Evolutionary conservation across 2,329 filamentous ascomycete species (phyloP).

Genomic region (Sarocladium brachiariae): DNA sequence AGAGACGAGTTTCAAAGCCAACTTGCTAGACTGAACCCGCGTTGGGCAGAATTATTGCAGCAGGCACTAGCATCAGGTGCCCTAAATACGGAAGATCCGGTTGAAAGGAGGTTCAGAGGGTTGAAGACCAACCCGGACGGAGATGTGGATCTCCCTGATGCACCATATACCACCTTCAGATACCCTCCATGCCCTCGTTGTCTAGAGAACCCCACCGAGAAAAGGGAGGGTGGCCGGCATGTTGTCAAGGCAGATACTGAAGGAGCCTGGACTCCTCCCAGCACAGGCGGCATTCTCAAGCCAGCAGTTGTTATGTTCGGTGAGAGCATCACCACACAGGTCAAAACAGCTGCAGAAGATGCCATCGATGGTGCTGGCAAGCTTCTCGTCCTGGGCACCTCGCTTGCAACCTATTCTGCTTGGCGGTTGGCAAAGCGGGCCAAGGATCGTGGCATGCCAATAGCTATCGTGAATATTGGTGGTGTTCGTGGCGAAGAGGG

Average conservation of each 20-base stretch:
- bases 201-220: constrained; percentile 52
- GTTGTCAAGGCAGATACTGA: constrained; percentile 67
- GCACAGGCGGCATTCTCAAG: constrained; percentile 75
- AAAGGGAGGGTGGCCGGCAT: constrained; percentile 46
- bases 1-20: constrained; percentile 69
- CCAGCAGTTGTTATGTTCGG: constrained; percentile 96
- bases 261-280: constrained; percentile 65
- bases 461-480: constrained; percentile 84
- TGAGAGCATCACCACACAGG: constrained; percentile 65
- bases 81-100: constrained; percentile 68
- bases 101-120: constrained; percentile 59
- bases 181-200: constrained; percentile 88
- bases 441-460: constrained; percentile 73
- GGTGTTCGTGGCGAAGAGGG: constrained; percentile 72
- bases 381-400: constrained; percentile 78
- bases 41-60: constrained; percentile 71
- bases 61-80: constrained; percentile 69
- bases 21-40: constrained; percentile 72
- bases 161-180: constrained; percentile 81
- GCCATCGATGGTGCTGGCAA: constrained; percentile 71
- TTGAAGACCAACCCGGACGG: constrained; percentile 88
- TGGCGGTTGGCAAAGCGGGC: constrained; percentile 84
- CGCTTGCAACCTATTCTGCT: constrained; percentile 88
- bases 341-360: constrained; percentile 71
- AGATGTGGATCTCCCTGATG: constrained; percentile 82